A percentile compares a stretch with the other conserved stretches of the same genome.
Conservation (phyloP, 331 rosid genomes). For the Stylosanthes scabra region DNA sequence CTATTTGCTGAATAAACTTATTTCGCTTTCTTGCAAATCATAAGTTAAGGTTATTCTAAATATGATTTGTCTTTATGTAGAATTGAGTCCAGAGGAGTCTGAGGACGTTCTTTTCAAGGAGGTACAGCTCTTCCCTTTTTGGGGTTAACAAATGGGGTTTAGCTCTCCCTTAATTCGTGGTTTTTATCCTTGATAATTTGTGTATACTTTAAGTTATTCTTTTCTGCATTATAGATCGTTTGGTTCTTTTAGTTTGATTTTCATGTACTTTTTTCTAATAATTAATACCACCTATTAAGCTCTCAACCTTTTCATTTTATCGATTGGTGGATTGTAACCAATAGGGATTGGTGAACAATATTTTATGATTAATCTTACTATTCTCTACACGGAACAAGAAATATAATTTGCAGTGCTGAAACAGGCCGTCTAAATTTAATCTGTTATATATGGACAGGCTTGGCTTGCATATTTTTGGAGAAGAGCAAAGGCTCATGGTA, state of each 20-base stretch:
- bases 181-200: conserved; percentile 34
- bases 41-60: conserved; percentile 29
- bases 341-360: conserved; percentile 24
- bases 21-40: conserved; percentile 37
- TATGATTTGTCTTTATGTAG: conserved; percentile 57
- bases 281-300: conserved; percentile 25
- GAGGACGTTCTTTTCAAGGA: conserved; percentile 99
- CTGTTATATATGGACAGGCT: conserved; percentile 60
- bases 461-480: conserved; percentile 99
- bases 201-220: conserved; percentile 4
- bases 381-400: conserved; percentile 18
- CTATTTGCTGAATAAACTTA: conserved; percentile 29
- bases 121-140: conserved; percentile 52
- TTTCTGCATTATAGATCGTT: conserved; percentile 28
- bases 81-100: conserved; percentile 92
- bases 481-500: conserved; percentile 88
- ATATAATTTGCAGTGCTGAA: conserved; percentile 31
- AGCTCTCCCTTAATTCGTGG: conserved; percentile 26
- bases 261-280: background rate
- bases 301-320: conserved; percentile 7
- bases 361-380: conserved; percentile 20
- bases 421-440: conserved; percentile 35
- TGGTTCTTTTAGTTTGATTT: conserved; percentile 19
- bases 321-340: conserved; percentile 28
- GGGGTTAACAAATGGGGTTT: conserved; percentile 67